Conservation (phyloP, 345 rosid genomes). For the Populus alba region DNA sequence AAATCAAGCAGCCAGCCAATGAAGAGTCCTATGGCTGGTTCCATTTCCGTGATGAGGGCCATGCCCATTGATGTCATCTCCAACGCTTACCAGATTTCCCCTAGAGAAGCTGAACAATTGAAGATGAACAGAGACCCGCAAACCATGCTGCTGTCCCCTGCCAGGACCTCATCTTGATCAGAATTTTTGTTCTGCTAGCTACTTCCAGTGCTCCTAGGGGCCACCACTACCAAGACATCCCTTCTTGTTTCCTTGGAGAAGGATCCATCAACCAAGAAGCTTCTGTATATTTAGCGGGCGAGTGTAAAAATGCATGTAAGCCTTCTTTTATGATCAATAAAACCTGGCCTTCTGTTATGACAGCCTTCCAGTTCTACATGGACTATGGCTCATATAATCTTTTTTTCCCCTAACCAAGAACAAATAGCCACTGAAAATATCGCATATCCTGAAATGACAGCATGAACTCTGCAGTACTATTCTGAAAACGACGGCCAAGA, state of each 20-base stretch:
- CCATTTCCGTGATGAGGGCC: slow-evolving; percentile 34
- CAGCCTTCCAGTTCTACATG: no score
- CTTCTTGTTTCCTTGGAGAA: neutral
- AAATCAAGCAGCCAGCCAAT: slow-evolving; percentile 28
- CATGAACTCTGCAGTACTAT: neutral
- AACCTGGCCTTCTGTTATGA: neutral
- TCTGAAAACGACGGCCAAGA: neutral
- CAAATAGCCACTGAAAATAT: neutral
- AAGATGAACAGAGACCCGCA: slow-evolving; percentile 32
- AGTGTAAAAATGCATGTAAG: neutral
- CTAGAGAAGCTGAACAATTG: slow-evolving; percentile 18
- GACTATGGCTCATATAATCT: no score
- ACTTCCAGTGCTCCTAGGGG: neutral
- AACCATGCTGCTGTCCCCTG: slow-evolving; percentile 30
- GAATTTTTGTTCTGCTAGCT: neutral
- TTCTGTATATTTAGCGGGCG: neutral
- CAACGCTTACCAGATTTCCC: slow-evolving; percentile 32
- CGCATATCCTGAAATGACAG: neutral
- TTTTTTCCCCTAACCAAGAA: no score
- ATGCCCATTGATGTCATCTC: slow-evolving; percentile 32
- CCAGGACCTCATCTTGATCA: slow-evolving; percentile 3
- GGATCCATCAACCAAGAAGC: neutral
- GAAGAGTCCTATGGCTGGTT: slow-evolving; percentile 34
- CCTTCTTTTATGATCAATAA: neutral
- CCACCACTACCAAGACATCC: neutral